Base-by-base conservation (phyloP, 2,329 filamentous ascomycete species). In the Chaetomium strumarium region DNA sequence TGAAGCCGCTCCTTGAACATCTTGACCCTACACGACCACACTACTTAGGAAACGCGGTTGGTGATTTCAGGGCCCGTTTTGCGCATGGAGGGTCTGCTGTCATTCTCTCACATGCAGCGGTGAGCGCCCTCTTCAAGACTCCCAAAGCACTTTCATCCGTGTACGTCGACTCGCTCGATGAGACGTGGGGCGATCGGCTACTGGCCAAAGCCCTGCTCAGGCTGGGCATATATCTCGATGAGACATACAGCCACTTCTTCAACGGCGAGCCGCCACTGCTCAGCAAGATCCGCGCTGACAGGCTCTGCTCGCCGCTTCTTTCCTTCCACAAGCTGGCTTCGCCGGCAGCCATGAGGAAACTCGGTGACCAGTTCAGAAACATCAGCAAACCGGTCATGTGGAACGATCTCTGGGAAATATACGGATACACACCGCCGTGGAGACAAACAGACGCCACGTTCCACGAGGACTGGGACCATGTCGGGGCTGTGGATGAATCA, bases 21-120 rank as follows among this genome's bases (percentile, higher is more conserved):
- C 64, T 81, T 53, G 69, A 81, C 62, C 68, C 72, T 2, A 58
- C 66, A 6, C 64, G 68, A 47, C 71, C 75, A 13, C 69, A 76
- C 39, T 81, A 80, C 60, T 62, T 82, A 19, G 79, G 79, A 36
- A 81, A 81, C 53, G 75, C 77, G 2, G 75, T 81, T 13, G 79
- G 79, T 44, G 77, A 79, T 61, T 81, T 75, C 66, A 74, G 72
- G 53, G 72, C 69, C 2, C 71, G 78, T 34, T 82, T 82, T 55
- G 78, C 76, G 2, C 78, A 82, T 55, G 78, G 79, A 36, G 78
- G 78, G 4, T 81, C 78, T 16, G 76, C 72, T 29, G 69, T 80
- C 30, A 62, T 81, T 19, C 66, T 82, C 11, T 82, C 79, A 0
- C 72, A 70, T 42, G 74, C 70, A 34, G 73, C 77, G 37, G 70